These are phyloP conservation scores for Hemileccinum rubropunctum DNA, from an alignment of 768 basidiomycete species.

Conservation along the genomic window DNA sequence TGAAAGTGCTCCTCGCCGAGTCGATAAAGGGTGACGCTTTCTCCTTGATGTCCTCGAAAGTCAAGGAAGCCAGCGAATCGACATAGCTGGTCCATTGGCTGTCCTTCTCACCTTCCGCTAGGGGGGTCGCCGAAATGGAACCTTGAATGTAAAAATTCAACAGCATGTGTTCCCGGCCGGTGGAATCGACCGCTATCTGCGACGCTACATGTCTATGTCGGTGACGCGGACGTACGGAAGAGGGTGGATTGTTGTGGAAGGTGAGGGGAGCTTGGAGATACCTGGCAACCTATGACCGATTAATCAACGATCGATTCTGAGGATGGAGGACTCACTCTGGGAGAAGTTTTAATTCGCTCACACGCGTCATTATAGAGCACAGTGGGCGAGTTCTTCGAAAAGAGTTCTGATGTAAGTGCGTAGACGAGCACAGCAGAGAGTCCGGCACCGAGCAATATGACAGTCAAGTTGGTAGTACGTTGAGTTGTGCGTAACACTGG, in stretches of 20 bases:
- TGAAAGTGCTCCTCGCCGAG: slow-evolving; percentile 57
- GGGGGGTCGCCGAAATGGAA: slow-evolving; percentile 34
- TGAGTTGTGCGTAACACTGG: slow-evolving; percentile 38
- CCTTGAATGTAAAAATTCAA: slow-evolving; percentile 81
- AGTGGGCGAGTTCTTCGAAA: slow-evolving; percentile 86
- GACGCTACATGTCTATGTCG: slow-evolving; percentile 81
- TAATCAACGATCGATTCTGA: neutral
- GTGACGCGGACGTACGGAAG: slow-evolving; percentile 71
- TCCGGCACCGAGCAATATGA: slow-evolving; percentile 75
- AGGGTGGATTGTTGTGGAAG: slow-evolving; percentile 83
- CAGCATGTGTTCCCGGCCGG: slow-evolving; percentile 80
- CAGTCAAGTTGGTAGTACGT: slow-evolving; percentile 48
- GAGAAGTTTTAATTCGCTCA: slow-evolving; percentile 46
- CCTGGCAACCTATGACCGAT: slow-evolving; percentile 52
- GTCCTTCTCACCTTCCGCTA: slow-evolving; percentile 24
- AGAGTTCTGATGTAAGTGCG: slow-evolving; percentile 77
- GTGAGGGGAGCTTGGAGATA: slow-evolving; percentile 64
- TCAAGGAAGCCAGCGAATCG: slow-evolving; percentile 50
- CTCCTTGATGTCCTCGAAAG: slow-evolving; percentile 54
- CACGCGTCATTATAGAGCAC: slow-evolving; percentile 68
- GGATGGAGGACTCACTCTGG: slow-evolving; percentile 34
- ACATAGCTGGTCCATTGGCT: slow-evolving; percentile 33
- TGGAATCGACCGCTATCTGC: slow-evolving; percentile 67
- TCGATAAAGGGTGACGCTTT: slow-evolving; percentile 41
- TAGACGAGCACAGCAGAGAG: slow-evolving; percentile 72